Evolutionary conservation across 163 green algal species (phyloP).

Genomic region (Coccomyxa subellipsoidea): DNA sequence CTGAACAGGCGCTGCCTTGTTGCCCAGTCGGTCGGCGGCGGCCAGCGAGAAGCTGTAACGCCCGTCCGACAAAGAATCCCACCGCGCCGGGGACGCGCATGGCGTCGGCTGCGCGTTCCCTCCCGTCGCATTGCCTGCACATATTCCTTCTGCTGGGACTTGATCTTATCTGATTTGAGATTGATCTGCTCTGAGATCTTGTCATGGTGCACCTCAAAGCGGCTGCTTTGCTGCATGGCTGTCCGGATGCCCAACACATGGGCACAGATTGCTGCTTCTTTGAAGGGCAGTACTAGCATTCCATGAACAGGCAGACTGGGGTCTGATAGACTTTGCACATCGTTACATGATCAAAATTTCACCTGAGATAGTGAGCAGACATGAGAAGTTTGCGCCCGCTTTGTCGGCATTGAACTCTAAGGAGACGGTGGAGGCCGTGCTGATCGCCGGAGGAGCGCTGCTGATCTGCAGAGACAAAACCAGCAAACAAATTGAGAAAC

Average conservation of each 20-base stretch:
- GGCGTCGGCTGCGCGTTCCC: neutral
- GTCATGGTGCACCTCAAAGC: too few relatives aligned
- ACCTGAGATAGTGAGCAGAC: neutral
- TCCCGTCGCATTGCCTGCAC: neutral
- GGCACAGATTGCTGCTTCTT: too few relatives aligned
- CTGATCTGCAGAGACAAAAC: neutral
- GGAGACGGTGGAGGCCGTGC: neutral
- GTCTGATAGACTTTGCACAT: too few relatives aligned
- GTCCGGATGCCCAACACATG: too few relatives aligned
- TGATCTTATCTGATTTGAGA: too few relatives aligned
- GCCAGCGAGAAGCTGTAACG: slow-evolving; percentile 29
- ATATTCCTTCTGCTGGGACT: too few relatives aligned
- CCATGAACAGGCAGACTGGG: too few relatives aligned
- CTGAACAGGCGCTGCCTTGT: slow-evolving; percentile 16
- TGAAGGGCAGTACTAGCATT: too few relatives aligned
- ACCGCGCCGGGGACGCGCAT: slow-evolving; percentile 26
- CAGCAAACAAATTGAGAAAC: neutral
- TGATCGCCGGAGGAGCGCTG: neutral
- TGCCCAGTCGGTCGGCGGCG: slow-evolving; percentile 24
- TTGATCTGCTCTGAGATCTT: too few relatives aligned
- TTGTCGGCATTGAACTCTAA: neutral
- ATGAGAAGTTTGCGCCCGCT: neutral
- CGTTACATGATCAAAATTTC: too few relatives aligned
- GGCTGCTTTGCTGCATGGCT: too few relatives aligned
- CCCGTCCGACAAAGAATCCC: slow-evolving; percentile 35